phyloP scores from a whole-genome alignment of 768 basidiomycete genomes.

The Russula compacta region DNA sequence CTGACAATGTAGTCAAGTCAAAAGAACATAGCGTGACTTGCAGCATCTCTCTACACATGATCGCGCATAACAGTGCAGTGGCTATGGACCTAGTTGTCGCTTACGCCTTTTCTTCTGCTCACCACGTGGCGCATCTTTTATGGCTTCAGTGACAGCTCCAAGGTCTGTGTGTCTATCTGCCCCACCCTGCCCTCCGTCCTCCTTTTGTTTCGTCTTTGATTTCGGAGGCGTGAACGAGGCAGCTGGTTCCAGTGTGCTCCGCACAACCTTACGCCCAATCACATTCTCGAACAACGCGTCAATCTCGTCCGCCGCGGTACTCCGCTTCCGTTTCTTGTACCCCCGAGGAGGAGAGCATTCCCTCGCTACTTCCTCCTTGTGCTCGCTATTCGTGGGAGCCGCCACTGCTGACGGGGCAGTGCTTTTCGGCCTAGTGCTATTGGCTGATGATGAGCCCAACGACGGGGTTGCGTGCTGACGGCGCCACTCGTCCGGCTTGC shows the following conservation, averaged over 20 bases:
- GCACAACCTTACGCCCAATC: conserved; percentile 53
- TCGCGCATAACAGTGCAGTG: neutral
- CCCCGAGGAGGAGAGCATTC: neutral
- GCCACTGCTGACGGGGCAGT: neutral
- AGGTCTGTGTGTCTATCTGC: conserved; percentile 28
- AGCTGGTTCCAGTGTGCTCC: conserved; percentile 34
- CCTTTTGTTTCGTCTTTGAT: neutral
- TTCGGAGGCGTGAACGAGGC: neutral
- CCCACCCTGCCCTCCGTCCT: neutral
- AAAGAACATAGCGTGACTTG: no score
- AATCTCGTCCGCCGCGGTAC: conserved; percentile 54
- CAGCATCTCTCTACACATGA: no score
- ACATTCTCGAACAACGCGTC: conserved; percentile 57
- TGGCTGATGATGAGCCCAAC: neutral
- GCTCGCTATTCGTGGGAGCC: neutral
- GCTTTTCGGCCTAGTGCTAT: neutral
- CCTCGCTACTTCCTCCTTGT: neutral
- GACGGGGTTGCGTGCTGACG: conserved; percentile 43
- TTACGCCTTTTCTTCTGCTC: conserved; percentile 33
- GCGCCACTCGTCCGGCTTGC: conserved; percentile 81
- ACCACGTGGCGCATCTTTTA: conserved; percentile 45
- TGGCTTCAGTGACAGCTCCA: conserved; percentile 48
- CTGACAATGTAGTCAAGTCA: no score
- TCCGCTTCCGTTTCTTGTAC: conserved; percentile 40
- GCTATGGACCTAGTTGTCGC: conserved; percentile 7